A percentile compares a stretch with the other conserved stretches of the same genome.
phyloP scores from a whole-genome alignment of 2,329 filamentous ascomycete species.

The Fusarium paranaense region DNA sequence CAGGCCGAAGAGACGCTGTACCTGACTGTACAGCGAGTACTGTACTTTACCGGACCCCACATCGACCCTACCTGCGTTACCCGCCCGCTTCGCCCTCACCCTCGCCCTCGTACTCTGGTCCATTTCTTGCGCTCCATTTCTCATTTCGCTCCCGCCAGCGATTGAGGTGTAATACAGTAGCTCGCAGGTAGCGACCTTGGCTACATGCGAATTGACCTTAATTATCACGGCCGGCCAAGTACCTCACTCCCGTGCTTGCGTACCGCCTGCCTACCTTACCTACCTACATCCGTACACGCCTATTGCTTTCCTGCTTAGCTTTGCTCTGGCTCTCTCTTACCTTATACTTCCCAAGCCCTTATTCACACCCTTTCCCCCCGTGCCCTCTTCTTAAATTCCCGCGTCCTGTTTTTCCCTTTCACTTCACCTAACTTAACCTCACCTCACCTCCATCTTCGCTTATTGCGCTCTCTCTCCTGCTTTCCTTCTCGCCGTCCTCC shows the following conservation, averaged over 20 bases:
- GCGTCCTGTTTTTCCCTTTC: slow-evolving; percentile 34
- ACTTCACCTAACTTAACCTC: slow-evolving; percentile 31
- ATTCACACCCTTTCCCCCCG: slow-evolving; percentile 37
- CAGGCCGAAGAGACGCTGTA: not conserved
- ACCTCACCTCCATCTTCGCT: slow-evolving; percentile 10
- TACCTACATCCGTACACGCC: not conserved
- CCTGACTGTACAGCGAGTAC: not conserved
- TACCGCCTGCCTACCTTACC: not conserved
- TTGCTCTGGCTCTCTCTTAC: slow-evolving; percentile 1
- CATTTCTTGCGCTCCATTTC: slow-evolving; percentile 25
- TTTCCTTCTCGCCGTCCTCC: not conserved
- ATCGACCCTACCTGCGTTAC: slow-evolving; percentile 1
- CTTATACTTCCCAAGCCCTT: slow-evolving; percentile 40
- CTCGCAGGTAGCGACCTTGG: slow-evolving; percentile 3
- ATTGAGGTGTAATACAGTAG: slow-evolving; percentile 1
- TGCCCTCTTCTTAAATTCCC: slow-evolving; percentile 44
- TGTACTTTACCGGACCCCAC: slow-evolving; percentile 6
- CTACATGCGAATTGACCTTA: slow-evolving; percentile 14
- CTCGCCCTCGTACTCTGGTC: not conserved
- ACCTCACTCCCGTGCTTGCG: slow-evolving; percentile 16
- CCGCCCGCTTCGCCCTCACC: slow-evolving; percentile 12
- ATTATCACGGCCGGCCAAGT: slow-evolving; percentile 14
- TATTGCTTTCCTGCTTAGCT: slow-evolving; percentile 18
- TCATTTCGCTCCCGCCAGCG: slow-evolving; percentile 12
- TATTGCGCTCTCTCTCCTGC: not conserved